Base-by-base conservation (phyloP, 495 filamentous ascomycete species). In the Xanthoparmelia taractica region DNA sequence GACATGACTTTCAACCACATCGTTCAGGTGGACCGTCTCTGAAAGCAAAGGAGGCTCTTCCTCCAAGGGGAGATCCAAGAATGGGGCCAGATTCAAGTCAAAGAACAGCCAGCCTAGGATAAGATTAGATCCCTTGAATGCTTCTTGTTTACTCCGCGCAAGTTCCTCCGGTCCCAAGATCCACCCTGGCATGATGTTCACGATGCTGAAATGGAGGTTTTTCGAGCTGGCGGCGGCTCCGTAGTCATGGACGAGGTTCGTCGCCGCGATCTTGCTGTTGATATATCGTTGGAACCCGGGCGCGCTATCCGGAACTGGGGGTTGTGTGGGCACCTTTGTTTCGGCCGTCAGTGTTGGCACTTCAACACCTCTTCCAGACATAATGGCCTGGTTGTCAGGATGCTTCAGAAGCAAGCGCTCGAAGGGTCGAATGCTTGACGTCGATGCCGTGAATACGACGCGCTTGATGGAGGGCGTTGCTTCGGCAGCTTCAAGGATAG, bases 91-190 rank as follows among this genome's bases (percentile, higher is more conserved):
- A 18, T 37, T 58, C n/a, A 64, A 34, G 3, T 48, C 29, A 11
- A 31, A 18, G 56, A 64, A 64, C 15, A 64, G 55, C 27, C 45
- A 64, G 17, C 54, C 37, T 27, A 64, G 29, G 12, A 64, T 45
- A 11, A 64, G 36, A 23, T 64, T 64, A 5, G 61, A 64, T 33
- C 61, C 61, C 58, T 59, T 64, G 36, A 59, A 64, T 13, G 61
- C 61, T 23, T 59, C 61, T 27, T 43, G 36, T 37, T 64, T 64
- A 18, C n/a, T 59, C 34, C 41, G 12, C 20, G 61, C 4, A 29
- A 64, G 61, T 7, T 43, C 61, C 45, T 64, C 61, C 18, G 61
- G 61, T 1, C 61, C 61, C 0, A 64, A 27, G 33, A 59, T 59
- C 61, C 61, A 64, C 4, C 61, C 61, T 6, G 61, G 61, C 20